Base-by-base conservation (phyloP, 2,329 filamentous ascomycete genomes). In the Beauveria brongniartii region DNA sequence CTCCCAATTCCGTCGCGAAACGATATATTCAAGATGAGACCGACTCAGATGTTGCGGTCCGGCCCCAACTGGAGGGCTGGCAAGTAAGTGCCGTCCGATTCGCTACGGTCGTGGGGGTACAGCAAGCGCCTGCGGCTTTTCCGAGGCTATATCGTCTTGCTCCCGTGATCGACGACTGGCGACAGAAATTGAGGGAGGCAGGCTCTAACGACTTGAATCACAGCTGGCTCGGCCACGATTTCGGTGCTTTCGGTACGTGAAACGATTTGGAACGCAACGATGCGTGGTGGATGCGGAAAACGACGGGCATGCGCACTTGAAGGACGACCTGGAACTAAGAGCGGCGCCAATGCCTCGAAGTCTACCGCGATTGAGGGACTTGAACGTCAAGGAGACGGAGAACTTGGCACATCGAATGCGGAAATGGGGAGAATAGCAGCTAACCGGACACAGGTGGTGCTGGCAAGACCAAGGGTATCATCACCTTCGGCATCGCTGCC, bases 211-310 rank as follows among this genome's bases (percentile, higher is more conserved):
- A n/a, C n/a, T 63, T 48, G 47, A 7, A 24, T 22, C 65, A 67
- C 69, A 92, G 90, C 73, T 92, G 80, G 75, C 77, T 92, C 63
- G 90, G 90, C 52, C 61, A 63, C 68, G 77, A 77, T 74, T 93
- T 89, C 88, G 90, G 90, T 70, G 78, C 80, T 70, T 78, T 92
- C 66, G 89, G 89, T 91, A 84, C 79, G 85, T 84, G 67, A 67
- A 48, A 47, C 50, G 50, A 60, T 10, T 62, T 18, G 37, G 16
- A 41, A 43, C n/a, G n/a, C n/a, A n/a, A n/a, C 56, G 52, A 58
- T 51, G 53, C 60, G 22, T 44, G 30, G 22, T 10, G 55, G 55
- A 43, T 24, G 30, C 26, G 51, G 43, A 30, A 30, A 28, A 22
- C 28, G 24, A 48, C 22, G 41, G 46, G 40, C 30, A 34, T 16